phyloP scores from a whole-genome alignment of 805 yeast genomes.

The Starmerella vitae region DNA sequence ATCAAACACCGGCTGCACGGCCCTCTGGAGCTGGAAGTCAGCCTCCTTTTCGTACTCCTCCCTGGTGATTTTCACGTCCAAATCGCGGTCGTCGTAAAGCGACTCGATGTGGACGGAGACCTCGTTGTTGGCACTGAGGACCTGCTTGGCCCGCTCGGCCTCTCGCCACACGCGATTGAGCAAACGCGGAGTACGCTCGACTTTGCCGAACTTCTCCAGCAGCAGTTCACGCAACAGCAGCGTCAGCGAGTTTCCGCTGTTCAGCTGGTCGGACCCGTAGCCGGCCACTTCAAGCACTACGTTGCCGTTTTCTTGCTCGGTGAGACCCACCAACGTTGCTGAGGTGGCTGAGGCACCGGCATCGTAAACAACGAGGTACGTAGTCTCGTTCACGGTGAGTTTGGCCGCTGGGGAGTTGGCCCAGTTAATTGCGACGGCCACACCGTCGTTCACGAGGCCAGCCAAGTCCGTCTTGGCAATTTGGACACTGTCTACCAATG shows the following conservation, averaged over 20 bases:
- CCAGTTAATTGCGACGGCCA: conserved; percentile 79
- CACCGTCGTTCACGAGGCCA: conserved; percentile 73
- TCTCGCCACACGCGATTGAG: conserved; percentile 59
- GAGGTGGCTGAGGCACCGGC: conserved; percentile 87
- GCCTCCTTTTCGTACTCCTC: conserved; percentile 61
- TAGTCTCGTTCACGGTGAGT: conserved; percentile 32
- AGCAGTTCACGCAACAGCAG: conserved; percentile 47
- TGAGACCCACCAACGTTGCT: conserved; percentile 52
- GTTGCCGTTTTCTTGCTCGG: conserved; percentile 18
- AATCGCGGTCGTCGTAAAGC: conserved; percentile 58
- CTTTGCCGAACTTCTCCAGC: conserved; percentile 39
- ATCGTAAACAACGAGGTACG: conserved; percentile 65
- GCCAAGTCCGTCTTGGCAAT: conserved; percentile 54
- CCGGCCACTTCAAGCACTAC: conserved; percentile 51
- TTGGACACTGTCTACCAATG: conserved; percentile 57
- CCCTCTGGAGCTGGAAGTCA: conserved; percentile 26
- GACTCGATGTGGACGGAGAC: conserved; percentile 67
- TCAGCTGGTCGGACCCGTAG: conserved; percentile 47
- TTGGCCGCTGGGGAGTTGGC: conserved; percentile 39
- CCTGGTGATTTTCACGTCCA: conserved; percentile 52
- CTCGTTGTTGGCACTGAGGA: conserved; percentile 78
- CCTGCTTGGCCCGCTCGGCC: conserved; percentile 77
- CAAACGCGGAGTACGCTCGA: conserved; percentile 39
- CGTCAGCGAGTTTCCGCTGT: conserved; percentile 73
- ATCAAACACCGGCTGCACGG: conserved; percentile 43